Percentiles rank a stretch among this genome's conserved stretches.
Evolutionary conservation across 768 basidiomycete species (phyloP).

Genomic region (Pilatotrama ljubarskyi): DNA sequence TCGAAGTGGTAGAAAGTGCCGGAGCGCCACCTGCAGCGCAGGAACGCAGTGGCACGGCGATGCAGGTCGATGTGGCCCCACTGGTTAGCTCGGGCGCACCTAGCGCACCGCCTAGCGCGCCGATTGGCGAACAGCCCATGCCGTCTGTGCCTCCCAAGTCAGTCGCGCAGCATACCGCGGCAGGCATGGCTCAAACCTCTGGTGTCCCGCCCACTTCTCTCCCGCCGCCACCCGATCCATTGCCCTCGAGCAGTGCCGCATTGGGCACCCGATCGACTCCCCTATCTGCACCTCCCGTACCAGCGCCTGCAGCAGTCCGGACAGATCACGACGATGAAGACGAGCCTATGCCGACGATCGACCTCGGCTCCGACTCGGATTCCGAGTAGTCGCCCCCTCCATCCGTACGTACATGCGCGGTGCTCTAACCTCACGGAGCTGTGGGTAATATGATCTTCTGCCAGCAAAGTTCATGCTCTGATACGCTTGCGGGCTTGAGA

Average conservation of each 20-base stretch:
- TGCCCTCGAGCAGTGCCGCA: conserved; percentile 7
- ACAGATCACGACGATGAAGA: conserved; percentile 62
- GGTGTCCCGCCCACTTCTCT: background rate
- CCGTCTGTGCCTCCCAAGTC: background rate
- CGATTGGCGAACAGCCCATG: background rate
- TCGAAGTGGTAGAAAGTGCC: background rate
- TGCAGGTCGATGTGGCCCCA: conserved; percentile 14
- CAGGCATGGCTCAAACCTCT: background rate
- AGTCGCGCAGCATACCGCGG: background rate
- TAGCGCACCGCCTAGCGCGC: background rate
- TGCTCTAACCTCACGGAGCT: background rate
- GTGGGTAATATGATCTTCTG: background rate
- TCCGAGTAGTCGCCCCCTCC: conserved; percentile 32
- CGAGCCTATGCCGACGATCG: conserved; percentile 73
- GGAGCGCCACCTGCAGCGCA: background rate
- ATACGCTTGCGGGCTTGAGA: conserved; percentile 38
- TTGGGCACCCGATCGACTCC: background rate
- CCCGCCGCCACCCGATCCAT: conserved; percentile 17
- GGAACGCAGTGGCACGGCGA: background rate
- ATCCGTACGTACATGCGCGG: background rate
- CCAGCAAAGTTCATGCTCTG: conserved; percentile 23
- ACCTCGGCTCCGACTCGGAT: conserved; percentile 81
- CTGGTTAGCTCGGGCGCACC: background rate
- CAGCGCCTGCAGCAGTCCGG: background rate
- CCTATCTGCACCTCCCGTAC: background rate